Percentiles rank a stretch among this genome's conserved stretches.
Evolutionary conservation across 345 rosid species (phyloP).

Genomic region (Acer campestre): DNA sequence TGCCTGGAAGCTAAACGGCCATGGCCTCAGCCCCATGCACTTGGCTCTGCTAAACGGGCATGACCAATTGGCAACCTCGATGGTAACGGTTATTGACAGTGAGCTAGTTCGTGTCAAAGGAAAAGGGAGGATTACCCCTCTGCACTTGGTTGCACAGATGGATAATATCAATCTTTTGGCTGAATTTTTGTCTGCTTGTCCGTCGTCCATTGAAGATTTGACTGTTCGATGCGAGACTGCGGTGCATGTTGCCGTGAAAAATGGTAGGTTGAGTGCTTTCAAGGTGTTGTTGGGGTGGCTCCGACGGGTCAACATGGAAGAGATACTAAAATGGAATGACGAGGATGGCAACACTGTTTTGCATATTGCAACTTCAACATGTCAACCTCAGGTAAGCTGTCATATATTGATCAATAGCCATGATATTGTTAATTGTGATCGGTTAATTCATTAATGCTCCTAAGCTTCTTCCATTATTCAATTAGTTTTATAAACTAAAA

Average conservation of each 20-base stretch:
- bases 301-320: neutral
- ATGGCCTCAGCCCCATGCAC: constrained; percentile 26
- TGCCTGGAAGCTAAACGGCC: constrained; percentile 19
- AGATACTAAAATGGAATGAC: neutral
- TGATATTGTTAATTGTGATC: too few species aligned
- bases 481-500: too few species aligned
- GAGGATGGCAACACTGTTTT: constrained; percentile 1
- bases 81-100: neutral
- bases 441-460: too few species aligned
- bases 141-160: constrained; percentile 19
- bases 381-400: neutral
- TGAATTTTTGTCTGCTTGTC: constrained; percentile 21
- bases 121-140: constrained; percentile 23
- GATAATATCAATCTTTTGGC: constrained; percentile 18
- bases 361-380: neutral
- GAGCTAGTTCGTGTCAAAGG: constrained; percentile 28
- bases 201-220: constrained; percentile 26
- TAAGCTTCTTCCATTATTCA: too few species aligned
- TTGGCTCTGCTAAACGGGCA: constrained; percentile 11
- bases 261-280: neutral
- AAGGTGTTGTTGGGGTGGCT: constrained; percentile 13
- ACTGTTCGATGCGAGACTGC: constrained; percentile 25
- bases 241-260: constrained; percentile 29
- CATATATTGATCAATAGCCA: too few species aligned
- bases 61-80: constrained; percentile 4